Evolutionary conservation across 495 filamentous ascomycete species (phyloP).

Genomic region (Daldinia bambusicola): DNA sequence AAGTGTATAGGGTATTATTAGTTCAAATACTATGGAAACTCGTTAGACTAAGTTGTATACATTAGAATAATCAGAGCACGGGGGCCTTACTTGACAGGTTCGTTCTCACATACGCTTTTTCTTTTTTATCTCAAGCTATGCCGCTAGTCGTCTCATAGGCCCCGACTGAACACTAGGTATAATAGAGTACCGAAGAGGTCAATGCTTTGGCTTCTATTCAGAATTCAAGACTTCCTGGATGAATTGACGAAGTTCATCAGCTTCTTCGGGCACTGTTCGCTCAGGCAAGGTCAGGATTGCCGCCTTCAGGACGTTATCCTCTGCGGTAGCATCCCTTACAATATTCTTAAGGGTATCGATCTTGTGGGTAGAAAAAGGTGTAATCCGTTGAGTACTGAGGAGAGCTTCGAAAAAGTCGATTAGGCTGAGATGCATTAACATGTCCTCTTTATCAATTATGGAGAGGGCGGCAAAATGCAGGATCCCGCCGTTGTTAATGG

Average conservation of each 20-base stretch:
- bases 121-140: background rate
- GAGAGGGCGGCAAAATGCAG: constrained; percentile 77
- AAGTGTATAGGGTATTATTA: background rate
- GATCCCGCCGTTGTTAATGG: constrained; percentile 62
- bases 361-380: constrained; percentile 53
- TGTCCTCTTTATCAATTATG: constrained; percentile 80
- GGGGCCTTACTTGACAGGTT: background rate
- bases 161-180: background rate
- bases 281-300: constrained; percentile 57
- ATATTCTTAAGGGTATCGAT: constrained; percentile 54
- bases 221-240: constrained; percentile 47
- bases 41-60: background rate
- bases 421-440: constrained; percentile 81
- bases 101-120: background rate
- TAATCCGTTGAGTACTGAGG: constrained; percentile 63
- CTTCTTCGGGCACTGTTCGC: constrained; percentile 57
- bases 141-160: background rate
- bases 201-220: background rate
- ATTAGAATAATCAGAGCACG: background rate
- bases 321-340: constrained; percentile 50
- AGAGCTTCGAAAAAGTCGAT: constrained; percentile 80
- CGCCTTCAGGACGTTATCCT: constrained; percentile 54
- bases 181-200: background rate
- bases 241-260: constrained; percentile 53
- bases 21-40: background rate